A percentile compares a stretch with the other conserved stretches of the same genome.
phyloP scores from a whole-genome alignment of 495 filamentous ascomycete genomes.

The Clavariopsis aquatica region DNA sequence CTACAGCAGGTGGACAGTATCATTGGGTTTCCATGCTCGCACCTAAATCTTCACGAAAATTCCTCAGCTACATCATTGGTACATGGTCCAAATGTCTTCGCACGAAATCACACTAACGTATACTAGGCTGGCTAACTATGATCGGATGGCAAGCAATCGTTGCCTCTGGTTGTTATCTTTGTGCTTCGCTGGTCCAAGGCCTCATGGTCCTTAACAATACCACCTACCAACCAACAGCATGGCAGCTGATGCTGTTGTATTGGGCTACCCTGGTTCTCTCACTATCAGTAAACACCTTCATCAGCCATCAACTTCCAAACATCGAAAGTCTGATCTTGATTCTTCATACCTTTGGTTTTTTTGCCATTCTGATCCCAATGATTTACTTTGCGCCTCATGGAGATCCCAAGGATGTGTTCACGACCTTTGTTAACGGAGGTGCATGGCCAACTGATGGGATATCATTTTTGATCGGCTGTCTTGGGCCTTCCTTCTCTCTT shows the following conservation, averaged over 20 bases:
- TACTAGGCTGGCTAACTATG: constrained; percentile 38
- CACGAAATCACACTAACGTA: constrained; percentile 18
- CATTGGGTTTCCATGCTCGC: constrained; percentile 50
- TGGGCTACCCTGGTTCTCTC: constrained; percentile 25
- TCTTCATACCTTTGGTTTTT: constrained; percentile 42
- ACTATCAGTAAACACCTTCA: constrained; percentile 34
- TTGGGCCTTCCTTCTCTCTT: constrained; percentile 11
- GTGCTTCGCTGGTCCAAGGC: constrained; percentile 8
- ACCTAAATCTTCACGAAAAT: constrained; percentile 43
- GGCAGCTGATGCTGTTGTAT: constrained; percentile 32
- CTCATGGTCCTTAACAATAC: constrained; percentile 13
- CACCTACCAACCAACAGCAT: constrained; percentile 1
- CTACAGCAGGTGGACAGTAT: constrained; percentile 43
- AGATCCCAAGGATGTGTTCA: constrained; percentile 3
- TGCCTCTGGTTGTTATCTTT: constrained; percentile 18
- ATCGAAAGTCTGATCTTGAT: constrained; percentile 35
- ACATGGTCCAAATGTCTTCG: neutral
- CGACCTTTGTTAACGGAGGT: constrained; percentile 15
- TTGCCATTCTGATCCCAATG: constrained; percentile 47
- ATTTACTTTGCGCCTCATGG: constrained; percentile 27
- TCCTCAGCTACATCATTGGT: constrained; percentile 46
- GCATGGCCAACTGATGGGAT: constrained; percentile 12
- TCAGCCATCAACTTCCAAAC: constrained; percentile 29
- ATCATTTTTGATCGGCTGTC: constrained; percentile 22
- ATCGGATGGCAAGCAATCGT: constrained; percentile 18